A percentile compares a stretch with the other conserved stretches of the same genome.
Evolutionary conservation across 805 yeast genomes (phyloP).

Genomic region (Ogataea haglerorum): DNA sequence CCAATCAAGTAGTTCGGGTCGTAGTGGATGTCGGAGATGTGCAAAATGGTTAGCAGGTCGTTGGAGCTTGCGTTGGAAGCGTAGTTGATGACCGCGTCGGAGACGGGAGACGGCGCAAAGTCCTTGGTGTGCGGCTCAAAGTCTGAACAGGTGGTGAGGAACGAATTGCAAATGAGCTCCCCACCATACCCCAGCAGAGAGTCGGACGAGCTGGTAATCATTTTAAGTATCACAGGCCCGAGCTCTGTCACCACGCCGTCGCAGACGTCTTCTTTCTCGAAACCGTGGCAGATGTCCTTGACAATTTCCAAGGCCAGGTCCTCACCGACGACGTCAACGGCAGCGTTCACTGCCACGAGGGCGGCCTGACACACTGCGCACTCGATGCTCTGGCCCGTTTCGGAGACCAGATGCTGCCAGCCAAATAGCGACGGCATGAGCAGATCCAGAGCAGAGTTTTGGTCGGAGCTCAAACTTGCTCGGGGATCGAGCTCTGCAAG

Average conservation of each 20-base stretch:
- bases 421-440: slow-evolving; percentile 1
- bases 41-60: neutral
- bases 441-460: neutral
- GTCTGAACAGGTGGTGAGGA: slow-evolving; percentile 1
- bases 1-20: neutral
- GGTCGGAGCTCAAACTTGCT: neutral
- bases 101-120: neutral
- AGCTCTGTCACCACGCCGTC: neutral
- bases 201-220: slow-evolving; percentile 2
- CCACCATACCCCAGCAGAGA: neutral
- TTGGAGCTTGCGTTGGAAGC: neutral
- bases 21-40: slow-evolving; percentile 2
- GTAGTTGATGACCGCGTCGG: neutral
- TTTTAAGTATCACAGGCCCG: neutral
- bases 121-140: slow-evolving; percentile 1
- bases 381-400: neutral
- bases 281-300: neutral
- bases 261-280: neutral
- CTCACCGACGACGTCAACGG: neutral
- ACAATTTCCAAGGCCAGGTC: neutral
- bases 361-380: neutral
- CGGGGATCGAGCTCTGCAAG: neutral
- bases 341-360: neutral
- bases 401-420: neutral
- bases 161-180: neutral